Evolutionary conservation across 139 green algal genomes (phyloP), one percentile per base, ranked within the genome.

Genomic region (Tetradesmus obliquus): DNA sequence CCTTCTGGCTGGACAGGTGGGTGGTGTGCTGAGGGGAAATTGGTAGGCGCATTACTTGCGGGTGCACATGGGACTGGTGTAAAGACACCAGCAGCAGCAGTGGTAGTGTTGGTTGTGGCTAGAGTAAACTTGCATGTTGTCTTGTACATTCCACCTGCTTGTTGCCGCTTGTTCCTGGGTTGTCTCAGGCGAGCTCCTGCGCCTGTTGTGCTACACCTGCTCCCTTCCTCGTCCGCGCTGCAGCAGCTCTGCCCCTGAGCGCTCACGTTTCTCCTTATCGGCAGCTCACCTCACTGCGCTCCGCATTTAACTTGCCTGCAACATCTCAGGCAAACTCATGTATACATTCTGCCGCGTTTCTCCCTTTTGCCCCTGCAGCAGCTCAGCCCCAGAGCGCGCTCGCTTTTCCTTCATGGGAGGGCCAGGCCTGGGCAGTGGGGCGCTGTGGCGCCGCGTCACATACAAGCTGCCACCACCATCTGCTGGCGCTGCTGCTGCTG

Each of bases 361-460:
- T 8, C 53, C 45, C 20, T 58, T 13, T n/a, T 72, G 82, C 15
- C 60, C 10, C 32, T 80, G 24, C 84, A 88, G 84, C 94, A 96
- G 94, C 84, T 93, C 96, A n/a, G 91, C 95, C 0, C 83, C 91
- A 4, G 97, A 99, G 85, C 88, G 98, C 0, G 95, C 93, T 3
- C 93, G 98, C 24, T 99, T 99, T 93, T 99, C 97, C 17, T 99
- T 96, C 95, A 98, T 99, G 95, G 98, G 98, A 3, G 95, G 95
- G 0, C 86, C 83, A 1, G 97, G 97, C 22, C 24, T 22, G 10
- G 32, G 54, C 62, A 71, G 60, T 0, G 98, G 98, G 0, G 86
- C 93, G 8, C 93, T 99, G 55, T 99, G 97, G 96, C 93, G 93
- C 79, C 94, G 95, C 15, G 90, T 99, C 58, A 96, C 90, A 0